Evolutionary conservation across 805 yeast species (phyloP).

Genomic region (Clavispora carvajalis): DNA sequence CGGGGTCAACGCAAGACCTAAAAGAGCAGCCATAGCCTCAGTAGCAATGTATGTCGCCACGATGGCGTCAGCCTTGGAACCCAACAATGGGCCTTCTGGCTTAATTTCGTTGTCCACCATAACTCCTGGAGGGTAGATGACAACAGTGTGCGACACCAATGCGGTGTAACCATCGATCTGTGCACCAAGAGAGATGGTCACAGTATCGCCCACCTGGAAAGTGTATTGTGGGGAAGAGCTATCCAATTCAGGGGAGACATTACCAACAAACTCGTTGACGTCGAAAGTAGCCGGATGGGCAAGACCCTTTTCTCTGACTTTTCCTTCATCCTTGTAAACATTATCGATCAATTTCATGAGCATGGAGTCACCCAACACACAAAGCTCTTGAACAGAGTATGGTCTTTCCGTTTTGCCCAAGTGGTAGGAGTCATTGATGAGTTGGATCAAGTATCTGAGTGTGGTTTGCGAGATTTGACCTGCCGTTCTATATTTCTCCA

Average conservation of each 20-base stretch:
- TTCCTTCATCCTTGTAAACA: conserved; percentile 51
- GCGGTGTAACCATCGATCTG: conserved; percentile 96
- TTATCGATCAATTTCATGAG: conserved; percentile 53
- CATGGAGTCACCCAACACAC: conserved; percentile 77
- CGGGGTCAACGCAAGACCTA: conserved; percentile 70
- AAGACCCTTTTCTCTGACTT: conserved; percentile 81
- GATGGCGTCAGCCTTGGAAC: conserved; percentile 81
- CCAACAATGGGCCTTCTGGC: conserved; percentile 77
- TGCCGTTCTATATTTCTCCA: conserved; percentile 82
- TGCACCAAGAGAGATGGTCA: conserved; percentile 79
- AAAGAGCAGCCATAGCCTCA: conserved; percentile 74
- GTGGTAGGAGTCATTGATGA: conserved; percentile 74
- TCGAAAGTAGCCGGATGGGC: conserved; percentile 89
- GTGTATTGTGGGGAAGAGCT: conserved; percentile 39
- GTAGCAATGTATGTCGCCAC: conserved; percentile 87
- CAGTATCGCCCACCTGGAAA: conserved; percentile 74
- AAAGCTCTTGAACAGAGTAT: conserved; percentile 62
- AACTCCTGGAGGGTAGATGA: conserved; percentile 66
- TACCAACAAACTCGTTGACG: conserved; percentile 69
- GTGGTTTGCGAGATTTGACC: conserved; percentile 88
- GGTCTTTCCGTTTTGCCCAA: conserved; percentile 40
- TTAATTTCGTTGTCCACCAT: conserved; percentile 27
- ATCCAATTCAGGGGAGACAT: conserved; percentile 84
- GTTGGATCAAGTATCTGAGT: conserved; percentile 55
- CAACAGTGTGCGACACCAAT: conserved; percentile 78